Evolutionary conservation across 169 alveolate genomes (phyloP).

Genomic region (Cryptosporidium parvum): DNA sequence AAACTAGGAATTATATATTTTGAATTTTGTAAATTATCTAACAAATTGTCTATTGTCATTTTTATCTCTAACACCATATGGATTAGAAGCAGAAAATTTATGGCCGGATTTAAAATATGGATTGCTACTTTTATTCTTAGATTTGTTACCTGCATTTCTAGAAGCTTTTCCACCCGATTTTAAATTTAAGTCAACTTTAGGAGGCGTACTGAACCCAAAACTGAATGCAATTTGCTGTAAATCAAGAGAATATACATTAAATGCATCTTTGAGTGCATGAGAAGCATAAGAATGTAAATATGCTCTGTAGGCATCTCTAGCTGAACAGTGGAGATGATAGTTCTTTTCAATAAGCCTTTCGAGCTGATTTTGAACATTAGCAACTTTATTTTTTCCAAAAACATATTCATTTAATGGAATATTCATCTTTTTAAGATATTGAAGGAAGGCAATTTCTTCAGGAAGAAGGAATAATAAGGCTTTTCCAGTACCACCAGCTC

Average conservation of each 20-base stretch:
- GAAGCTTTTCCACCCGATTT: slow-evolving; percentile 83
- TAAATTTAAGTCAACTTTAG: slow-evolving; percentile 94
- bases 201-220: slow-evolving; percentile 96
- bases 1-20: background rate
- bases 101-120: slow-evolving; percentile 75
- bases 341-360: slow-evolving; percentile 97
- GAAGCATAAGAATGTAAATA: slow-evolving; percentile 95
- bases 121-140: slow-evolving; percentile 10
- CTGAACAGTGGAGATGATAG: slow-evolving; percentile 95
- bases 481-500: slow-evolving; percentile 95
- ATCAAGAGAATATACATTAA: slow-evolving; percentile 96
- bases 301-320: slow-evolving; percentile 97
- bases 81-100: slow-evolving; percentile 71
- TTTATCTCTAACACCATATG: slow-evolving; percentile 67
- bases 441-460: slow-evolving; percentile 95
- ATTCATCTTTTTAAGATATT: slow-evolving; percentile 91
- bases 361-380: slow-evolving; percentile 95
- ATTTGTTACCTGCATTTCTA: slow-evolving; percentile 54
- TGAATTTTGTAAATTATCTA: slow-evolving; percentile 29
- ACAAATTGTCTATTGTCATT: slow-evolving; percentile 79
- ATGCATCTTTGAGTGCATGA: slow-evolving; percentile 95
- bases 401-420: slow-evolving; percentile 96
- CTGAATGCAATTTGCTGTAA: slow-evolving; percentile 93
- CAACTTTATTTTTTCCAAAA: slow-evolving; percentile 95
- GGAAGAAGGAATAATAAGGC: slow-evolving; percentile 97